Percentiles rank a stretch among this genome's conserved stretches.
Conservation (phyloP, 768 basidiomycete species). For the Mycena vitilis region DNA sequence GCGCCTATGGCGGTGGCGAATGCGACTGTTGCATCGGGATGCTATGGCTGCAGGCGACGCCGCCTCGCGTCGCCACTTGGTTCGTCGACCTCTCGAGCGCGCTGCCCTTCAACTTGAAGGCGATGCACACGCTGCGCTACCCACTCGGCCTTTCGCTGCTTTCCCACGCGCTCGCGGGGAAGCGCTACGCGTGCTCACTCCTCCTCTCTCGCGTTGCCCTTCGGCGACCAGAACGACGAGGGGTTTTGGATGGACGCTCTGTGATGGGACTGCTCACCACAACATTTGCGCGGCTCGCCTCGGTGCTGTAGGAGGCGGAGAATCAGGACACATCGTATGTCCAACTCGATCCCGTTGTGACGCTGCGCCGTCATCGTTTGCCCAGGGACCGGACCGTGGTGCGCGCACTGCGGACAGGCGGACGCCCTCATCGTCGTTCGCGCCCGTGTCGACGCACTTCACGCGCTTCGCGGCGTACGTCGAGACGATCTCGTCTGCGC, state of each 20-base stretch:
- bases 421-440: slow-evolving; percentile 60
- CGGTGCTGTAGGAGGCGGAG: slow-evolving; percentile 73
- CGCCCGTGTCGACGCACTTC: slow-evolving; percentile 78
- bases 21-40: slow-evolving; percentile 62
- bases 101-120: slow-evolving; percentile 75
- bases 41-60: slow-evolving; percentile 51
- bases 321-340: slow-evolving; percentile 62
- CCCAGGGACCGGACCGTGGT: slow-evolving; percentile 31
- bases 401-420: slow-evolving; percentile 38
- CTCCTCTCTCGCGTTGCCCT: slow-evolving; percentile 83
- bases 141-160: slow-evolving; percentile 76
- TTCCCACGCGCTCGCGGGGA: slow-evolving; percentile 70
- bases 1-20: slow-evolving; percentile 64
- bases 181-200: slow-evolving; percentile 83
- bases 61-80: slow-evolving; percentile 46
- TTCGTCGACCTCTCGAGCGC: slow-evolving; percentile 56
- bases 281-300: slow-evolving; percentile 69
- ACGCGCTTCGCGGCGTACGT: slow-evolving; percentile 80
- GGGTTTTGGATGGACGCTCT: slow-evolving; percentile 87
- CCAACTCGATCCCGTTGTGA: slow-evolving; percentile 56
- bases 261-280: slow-evolving; percentile 78
- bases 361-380: slow-evolving; percentile 15
- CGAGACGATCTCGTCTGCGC: slow-evolving; percentile 72
- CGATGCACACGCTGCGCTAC: slow-evolving; percentile 69
- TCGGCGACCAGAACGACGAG: slow-evolving; percentile 76